Evolutionary conservation across 345 rosid species (phyloP), one percentile per base, ranked within the genome.

Genomic region (Kernera saxatilis): DNA sequence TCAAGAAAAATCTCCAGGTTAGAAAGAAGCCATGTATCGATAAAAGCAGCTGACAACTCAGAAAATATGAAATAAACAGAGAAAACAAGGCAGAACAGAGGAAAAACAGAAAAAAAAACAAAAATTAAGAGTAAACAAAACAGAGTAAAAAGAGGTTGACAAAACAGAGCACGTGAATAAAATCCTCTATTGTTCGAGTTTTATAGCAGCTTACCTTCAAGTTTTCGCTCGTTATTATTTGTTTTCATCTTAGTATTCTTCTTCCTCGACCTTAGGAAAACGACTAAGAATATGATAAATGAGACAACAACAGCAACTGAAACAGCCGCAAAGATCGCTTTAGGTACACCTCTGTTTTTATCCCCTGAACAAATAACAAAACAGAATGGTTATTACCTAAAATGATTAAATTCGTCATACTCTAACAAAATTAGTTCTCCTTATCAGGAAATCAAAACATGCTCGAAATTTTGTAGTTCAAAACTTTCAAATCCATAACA

Each of bases 151-250:
- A 36, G 8, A 37, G 5, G 19, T 37, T n/a, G n/a, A 29, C 2
- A 49, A 11, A 65, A 36, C 37, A 66, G 39, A 67, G 30, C 54
- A 32, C 44, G 2, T 17, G 37, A 18, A 63, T 48, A 48, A 21
- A 18, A 32, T 21, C 14, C 40, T 54, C n/a, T 53, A 6, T 9
- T 41, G 25, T 32, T 15, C 10, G 14, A 33, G 26, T 21, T 26
- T 27, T 13, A 17, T 49, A 61, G 26, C 75, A 61, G 26, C 75
- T 72, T 62, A 72, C 70, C 21, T 72, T 72, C 76, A 13, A 45
- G 27, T 1, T 65, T 65, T 12, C 8, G 13, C 25, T 32, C 35
- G 17, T 26, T 11, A 22, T 15, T 40, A 6, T 23, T 39, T 10
- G 1, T 49, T 22, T 58, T 65, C 17, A 0, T 61, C 50, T 32